Evolutionary conservation across 1,284 basidiomycete species (phyloP).

Genomic region (Sporisorium reilianum): DNA sequence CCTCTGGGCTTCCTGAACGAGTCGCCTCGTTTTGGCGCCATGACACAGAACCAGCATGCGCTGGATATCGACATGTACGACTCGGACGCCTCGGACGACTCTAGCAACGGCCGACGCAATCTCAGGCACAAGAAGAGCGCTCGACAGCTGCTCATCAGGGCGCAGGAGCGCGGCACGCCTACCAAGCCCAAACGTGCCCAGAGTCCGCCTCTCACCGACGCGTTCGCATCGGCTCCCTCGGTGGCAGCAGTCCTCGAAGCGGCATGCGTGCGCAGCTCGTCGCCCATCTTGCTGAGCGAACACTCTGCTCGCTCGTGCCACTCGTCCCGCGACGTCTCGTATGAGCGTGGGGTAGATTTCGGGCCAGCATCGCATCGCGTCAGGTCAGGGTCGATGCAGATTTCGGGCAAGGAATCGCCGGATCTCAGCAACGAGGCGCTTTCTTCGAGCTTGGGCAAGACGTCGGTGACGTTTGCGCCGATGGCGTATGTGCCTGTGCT

Average conservation of each 20-base stretch:
- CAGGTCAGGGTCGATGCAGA: slow-evolving; percentile 22
- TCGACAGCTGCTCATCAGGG: slow-evolving; percentile 56
- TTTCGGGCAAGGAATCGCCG: slow-evolving; percentile 22
- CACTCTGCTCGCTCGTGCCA: slow-evolving; percentile 22
- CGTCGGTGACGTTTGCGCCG: slow-evolving; percentile 33
- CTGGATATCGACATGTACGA: slow-evolving; percentile 49
- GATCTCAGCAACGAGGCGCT: slow-evolving; percentile 31
- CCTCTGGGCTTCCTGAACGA: slow-evolving; percentile 6
- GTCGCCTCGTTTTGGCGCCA: slow-evolving; percentile 13
- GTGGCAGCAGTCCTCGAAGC: slow-evolving; percentile 40
- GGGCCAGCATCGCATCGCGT: slow-evolving; percentile 16
- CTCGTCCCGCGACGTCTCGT: slow-evolving; percentile 30
- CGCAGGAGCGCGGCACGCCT: slow-evolving; percentile 60
- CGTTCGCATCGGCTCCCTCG: slow-evolving; percentile 32
- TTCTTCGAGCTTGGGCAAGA: slow-evolving; percentile 37
- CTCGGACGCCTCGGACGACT: slow-evolving; percentile 40
- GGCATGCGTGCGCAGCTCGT: slow-evolving; percentile 34
- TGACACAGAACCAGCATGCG: slow-evolving; percentile 20
- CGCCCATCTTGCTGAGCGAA: slow-evolving; percentile 39
- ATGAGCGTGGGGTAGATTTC: slow-evolving; percentile 26
- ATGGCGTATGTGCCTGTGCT: slow-evolving; percentile 48
- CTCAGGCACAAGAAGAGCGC: slow-evolving; percentile 52
- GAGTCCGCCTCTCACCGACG: slow-evolving; percentile 52
- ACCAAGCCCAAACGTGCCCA: slow-evolving; percentile 56
- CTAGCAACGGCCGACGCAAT: slow-evolving; percentile 11